phyloP scores from a whole-genome alignment of 2,329 filamentous ascomycete genomes.

The Venturia oleaginea region DNA sequence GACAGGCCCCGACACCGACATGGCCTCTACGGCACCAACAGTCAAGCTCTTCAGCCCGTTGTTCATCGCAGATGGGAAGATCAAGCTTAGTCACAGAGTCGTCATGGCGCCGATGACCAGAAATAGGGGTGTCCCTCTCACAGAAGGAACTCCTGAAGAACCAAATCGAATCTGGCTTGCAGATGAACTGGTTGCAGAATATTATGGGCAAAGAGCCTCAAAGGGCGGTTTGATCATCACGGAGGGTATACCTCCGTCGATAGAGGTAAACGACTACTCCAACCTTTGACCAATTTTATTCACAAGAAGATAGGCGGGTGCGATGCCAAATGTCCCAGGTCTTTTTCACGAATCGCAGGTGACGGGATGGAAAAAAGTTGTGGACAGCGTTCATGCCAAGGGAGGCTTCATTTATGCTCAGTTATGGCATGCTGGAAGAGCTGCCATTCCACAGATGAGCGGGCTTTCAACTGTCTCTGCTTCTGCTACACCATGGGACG shows the following conservation, averaged over 20 bases:
- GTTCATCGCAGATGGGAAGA: constrained; percentile 15
- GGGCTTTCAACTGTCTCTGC: background rate
- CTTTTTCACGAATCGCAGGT: constrained; percentile 49
- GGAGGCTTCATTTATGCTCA: constrained; percentile 53
- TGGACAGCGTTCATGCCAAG: constrained; percentile 53
- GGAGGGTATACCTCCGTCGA: constrained; percentile 46
- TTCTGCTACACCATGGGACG: background rate
- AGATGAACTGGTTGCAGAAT: constrained; percentile 7
- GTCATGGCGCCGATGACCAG: constrained; percentile 33
- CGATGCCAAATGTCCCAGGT: constrained; percentile 43
- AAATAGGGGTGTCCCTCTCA: constrained; percentile 33
- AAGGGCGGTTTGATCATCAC: constrained; percentile 50
- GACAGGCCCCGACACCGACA: background rate
- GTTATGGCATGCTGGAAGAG: constrained; percentile 52
- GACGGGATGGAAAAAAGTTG: constrained; percentile 50
- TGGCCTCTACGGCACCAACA: background rate
- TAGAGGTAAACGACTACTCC: constrained; percentile 22
- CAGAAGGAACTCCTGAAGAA: background rate
- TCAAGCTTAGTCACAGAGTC: constrained; percentile 30
- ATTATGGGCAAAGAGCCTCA: constrained; percentile 43
- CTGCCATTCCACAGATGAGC: constrained; percentile 31
- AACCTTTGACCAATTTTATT: background rate
- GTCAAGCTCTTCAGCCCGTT: constrained; percentile 3
- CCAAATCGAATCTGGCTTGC: constrained; percentile 1
- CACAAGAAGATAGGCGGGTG: constrained; percentile 29